These are phyloP conservation scores for Acmispon strigosus DNA, from an alignment of 306 rosid genomes.

Conservation along the genomic window DNA sequence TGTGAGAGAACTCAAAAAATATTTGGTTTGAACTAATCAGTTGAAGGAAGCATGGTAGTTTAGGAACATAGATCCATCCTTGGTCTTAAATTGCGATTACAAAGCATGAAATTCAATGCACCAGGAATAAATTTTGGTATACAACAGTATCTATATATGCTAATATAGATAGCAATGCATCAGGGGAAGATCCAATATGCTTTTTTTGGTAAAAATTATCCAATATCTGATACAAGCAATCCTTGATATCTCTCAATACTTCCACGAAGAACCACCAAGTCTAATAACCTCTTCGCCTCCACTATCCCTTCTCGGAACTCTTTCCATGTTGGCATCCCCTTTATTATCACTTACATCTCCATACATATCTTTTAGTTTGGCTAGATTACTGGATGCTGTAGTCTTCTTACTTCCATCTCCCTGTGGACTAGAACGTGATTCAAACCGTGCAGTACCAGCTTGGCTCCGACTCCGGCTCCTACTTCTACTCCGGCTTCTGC, in stretches of 20 bases:
- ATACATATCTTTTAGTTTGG: slow-evolving; percentile 84
- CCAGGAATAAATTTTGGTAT: slow-evolving; percentile 25
- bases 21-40: not conserved
- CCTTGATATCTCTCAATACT: slow-evolving; percentile 23
- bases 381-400: slow-evolving; percentile 72
- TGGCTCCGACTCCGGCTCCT: slow-evolving; percentile 69
- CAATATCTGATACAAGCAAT: slow-evolving; percentile 18
- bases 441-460: slow-evolving; percentile 35
- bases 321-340: slow-evolving; percentile 45
- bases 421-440: slow-evolving; percentile 47
- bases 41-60: not conserved
- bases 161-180: slow-evolving; percentile 10
- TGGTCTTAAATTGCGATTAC: slow-evolving; percentile 20
- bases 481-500: slow-evolving; percentile 67
- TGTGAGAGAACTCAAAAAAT: not conserved
- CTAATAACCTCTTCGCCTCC: slow-evolving; percentile 85
- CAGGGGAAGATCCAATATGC: slow-evolving; percentile 10
- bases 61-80: slow-evolving; percentile 2
- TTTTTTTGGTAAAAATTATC: slow-evolving; percentile 3
- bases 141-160: slow-evolving; percentile 40
- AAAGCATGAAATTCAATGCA: slow-evolving; percentile 27
- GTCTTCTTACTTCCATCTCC: slow-evolving; percentile 50
- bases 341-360: slow-evolving; percentile 68
- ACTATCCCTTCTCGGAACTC: slow-evolving; percentile 48
- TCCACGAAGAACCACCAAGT: slow-evolving; percentile 59